phyloP scores from a whole-genome alignment of 352 stramenopile species.

The Pythium oligandrum region DNA sequence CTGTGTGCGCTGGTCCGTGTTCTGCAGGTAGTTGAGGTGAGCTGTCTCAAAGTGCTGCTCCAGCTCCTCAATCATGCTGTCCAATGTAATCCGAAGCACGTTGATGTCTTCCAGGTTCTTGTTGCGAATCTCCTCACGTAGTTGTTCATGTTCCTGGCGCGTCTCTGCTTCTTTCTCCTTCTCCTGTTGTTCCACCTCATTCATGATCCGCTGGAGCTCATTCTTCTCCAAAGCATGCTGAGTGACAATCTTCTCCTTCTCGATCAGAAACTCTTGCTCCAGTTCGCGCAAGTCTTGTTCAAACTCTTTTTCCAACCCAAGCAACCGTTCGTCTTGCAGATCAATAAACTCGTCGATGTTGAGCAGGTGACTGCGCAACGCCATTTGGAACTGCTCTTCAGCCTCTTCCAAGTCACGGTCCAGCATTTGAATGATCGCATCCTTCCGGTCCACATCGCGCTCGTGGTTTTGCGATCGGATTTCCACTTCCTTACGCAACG shows the following conservation, averaged over 20 bases:
- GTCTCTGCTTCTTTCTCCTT: constrained; percentile 75
- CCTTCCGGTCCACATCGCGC: constrained; percentile 92
- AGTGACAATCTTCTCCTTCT: constrained; percentile 75
- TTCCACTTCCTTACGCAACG: constrained; percentile 90
- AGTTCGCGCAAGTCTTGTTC: constrained; percentile 81
- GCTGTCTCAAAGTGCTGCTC: constrained; percentile 93
- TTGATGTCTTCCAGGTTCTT: constrained; percentile 95
- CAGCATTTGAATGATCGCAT: constrained; percentile 94
- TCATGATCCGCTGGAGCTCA: constrained; percentile 84
- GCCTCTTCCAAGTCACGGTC: constrained; percentile 91
- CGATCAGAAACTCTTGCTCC: constrained; percentile 79
- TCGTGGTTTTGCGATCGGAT: constrained; percentile 92
- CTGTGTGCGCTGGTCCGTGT: constrained; percentile 91
- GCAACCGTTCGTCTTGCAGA: constrained; percentile 83
- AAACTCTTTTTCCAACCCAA: constrained; percentile 90
- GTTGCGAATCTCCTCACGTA: constrained; percentile 92
- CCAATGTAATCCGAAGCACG: constrained; percentile 88
- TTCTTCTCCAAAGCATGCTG: constrained; percentile 67
- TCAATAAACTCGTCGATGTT: constrained; percentile 92
- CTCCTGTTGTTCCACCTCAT: constrained; percentile 79
- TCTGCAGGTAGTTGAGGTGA: constrained; percentile 90
- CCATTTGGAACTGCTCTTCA: constrained; percentile 93
- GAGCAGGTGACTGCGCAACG: constrained; percentile 81
- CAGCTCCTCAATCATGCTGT: constrained; percentile 92
- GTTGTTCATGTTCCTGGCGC: constrained; percentile 81